Base-by-base conservation (phyloP, 1,284 basidiomycete species). In the Rhizoctonia solani region DNA sequence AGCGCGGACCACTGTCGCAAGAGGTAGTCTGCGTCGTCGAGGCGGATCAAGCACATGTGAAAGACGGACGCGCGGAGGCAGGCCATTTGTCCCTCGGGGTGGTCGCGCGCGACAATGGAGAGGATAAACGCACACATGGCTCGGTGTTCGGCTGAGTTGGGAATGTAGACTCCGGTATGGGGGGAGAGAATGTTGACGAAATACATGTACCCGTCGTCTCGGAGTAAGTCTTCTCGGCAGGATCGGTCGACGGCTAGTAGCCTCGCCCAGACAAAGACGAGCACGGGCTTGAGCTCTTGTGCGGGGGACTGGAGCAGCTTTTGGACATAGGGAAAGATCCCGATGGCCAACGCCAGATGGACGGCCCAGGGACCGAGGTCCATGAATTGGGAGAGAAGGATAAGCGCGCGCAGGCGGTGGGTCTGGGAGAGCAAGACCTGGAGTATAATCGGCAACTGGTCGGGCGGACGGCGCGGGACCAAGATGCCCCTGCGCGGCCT, bases 91-190 rank as follows among this genome's bases (percentile, higher is more conserved):
- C 95, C 96, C 0, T 85, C 84, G 5, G 86, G 84, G 76, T 90
- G 95, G 73, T 95, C 94, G 23, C 96, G 88, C 66, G 92, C 90
- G 69, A 98, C 88, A 29, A 95, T 89, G n/a, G 92, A 86, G 23
- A 99, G 86, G 72, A 98, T 95, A 79, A 98, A 99, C 0, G 95
- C 93, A 75, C 95, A 99, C 96, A 99, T 99, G 0, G 96, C 96
- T 69, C 95, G 93, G 77, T 99, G 95, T 77, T 99, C 96, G 14
- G 93, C 92, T 55, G 89, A 88, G 77, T 99, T 98, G 0, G 95
- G 93, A 29, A 98, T 86, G 27, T 81, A 78, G 21, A 77, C 74
- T 63, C 80, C 77, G 21, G 74, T 73, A 54, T 86, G 87, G 63
- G 81, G 82, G 1, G 86, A 85, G 13, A 96, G 83, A 32, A 95